Evolutionary conservation across 352 stramenopile species (phyloP), one percentile per base, ranked within the genome.

Genomic region (Phytophthora sp.): DNA sequence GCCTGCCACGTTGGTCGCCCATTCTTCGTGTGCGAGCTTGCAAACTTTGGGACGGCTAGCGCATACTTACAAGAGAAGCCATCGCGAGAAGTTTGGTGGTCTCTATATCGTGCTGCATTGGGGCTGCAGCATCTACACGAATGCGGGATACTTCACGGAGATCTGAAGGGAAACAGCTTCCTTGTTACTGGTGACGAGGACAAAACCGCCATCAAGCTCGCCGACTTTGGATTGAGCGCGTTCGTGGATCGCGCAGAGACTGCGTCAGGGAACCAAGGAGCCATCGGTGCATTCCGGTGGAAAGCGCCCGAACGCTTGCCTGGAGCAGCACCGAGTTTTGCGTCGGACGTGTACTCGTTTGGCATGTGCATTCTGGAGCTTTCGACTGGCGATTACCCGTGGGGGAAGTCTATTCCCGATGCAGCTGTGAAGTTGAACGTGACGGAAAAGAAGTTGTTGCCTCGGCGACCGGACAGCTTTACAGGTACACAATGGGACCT

Each of bases 21-120:
- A 12, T 63, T 48, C 18, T 62, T 62, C 27, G 26, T 62, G 15
- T 54, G 42, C 9, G 43, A 54, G 26, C n/a, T 17, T 6, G 35
- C 35, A 26, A 42, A 17, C 17, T 11, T 17, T 15, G 51, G 38
- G 13, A 42, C 45, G 5, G 27, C 39, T 15, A 18, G 37, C 6
- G 3, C 32, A 18, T 42, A 23, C n/a, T 10, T 49, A 15, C 4
- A 38, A 15, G 42, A 17, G 23, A 53, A 53, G 31, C 9, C 30
- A 17, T 18, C 23, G 21, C 30, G 13, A 12, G 15, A 61, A 10
- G 35, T 62, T 26, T 54, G 23, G 42, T 12, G 21, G n/a, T 46
- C 15, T 15, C 13, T 54, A 5, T 30, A 45, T 13, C 20, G 35
- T 17, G 42, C 18, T 34, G 34, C 42, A 12, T 17, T 46, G 1